Percentiles rank a stretch among this genome's conserved stretches.
phyloP scores from a whole-genome alignment of 306 rosid genomes.

The Fragaria iinumae region DNA sequence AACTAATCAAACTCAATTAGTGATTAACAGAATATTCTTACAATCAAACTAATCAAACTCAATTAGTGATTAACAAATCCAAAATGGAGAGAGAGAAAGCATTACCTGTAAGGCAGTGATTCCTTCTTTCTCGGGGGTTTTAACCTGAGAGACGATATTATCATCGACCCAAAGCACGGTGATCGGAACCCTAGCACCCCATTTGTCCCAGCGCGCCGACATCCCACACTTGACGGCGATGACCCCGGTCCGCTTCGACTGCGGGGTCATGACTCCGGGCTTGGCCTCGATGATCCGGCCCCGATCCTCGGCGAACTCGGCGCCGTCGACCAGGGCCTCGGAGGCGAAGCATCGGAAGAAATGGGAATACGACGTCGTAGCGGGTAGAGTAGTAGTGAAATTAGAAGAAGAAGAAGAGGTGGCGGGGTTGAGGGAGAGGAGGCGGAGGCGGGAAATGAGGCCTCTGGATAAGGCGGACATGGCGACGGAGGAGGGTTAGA shows the following conservation, averaged over 20 bases:
- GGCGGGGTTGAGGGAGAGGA: constrained; percentile 27
- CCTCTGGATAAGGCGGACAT: constrained; percentile 76
- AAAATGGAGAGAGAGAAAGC: neutral
- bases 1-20: too few relatives aligned
- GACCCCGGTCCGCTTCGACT: constrained; percentile 76
- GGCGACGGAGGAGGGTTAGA: constrained; percentile 9
- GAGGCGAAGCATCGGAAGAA: constrained; percentile 44
- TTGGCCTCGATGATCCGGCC: constrained; percentile 50
- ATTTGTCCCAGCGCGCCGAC: constrained; percentile 93
- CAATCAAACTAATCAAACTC: neutral
- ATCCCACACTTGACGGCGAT: constrained; percentile 93
- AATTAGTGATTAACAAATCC: neutral
- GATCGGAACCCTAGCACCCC: constrained; percentile 93
- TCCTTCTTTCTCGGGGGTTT: constrained; percentile 81
- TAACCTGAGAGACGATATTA: constrained; percentile 89
- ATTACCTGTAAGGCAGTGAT: constrained; percentile 73
- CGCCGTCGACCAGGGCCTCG: constrained; percentile 32
- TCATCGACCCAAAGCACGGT: constrained; percentile 91
- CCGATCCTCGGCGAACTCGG: constrained; percentile 16
- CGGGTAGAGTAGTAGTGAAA: neutral
- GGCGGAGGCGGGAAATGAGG: constrained; percentile 56
- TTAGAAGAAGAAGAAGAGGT: neutral
- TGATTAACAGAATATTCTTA: neutral
- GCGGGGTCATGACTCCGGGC: constrained; percentile 49
- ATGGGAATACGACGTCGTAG: neutral